Percentiles rank a stretch among this genome's conserved stretches.
These are phyloP conservation scores for Lactarius evosmus DNA, from an alignment of 768 basidiomycete species.

Conservation along the genomic window DNA sequence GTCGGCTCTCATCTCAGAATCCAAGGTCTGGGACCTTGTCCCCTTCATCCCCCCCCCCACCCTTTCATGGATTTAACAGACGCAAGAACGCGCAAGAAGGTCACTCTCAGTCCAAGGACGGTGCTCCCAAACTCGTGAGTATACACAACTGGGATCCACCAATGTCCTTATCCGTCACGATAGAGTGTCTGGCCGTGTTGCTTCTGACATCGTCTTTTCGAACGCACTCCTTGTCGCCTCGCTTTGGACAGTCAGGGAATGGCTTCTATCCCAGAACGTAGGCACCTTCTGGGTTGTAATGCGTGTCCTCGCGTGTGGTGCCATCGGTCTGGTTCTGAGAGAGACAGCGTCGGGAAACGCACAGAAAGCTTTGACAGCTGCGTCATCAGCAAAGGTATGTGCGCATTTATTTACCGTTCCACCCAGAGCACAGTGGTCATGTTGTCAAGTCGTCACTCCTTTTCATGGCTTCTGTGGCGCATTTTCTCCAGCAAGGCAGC, in stretches of 20 bases:
- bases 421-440: not conserved
- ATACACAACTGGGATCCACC: not conserved
- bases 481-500: constrained; percentile 65
- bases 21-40: constrained; percentile 2
- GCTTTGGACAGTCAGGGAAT: constrained; percentile 62
- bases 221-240: constrained; percentile 63
- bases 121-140: constrained; percentile 30
- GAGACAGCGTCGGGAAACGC: constrained; percentile 53
- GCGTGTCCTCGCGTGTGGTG: constrained; percentile 68
- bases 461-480: constrained; percentile 60
- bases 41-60: too few relatives aligned
- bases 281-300: constrained; percentile 77
- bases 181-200: constrained; percentile 22
- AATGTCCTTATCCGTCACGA: not conserved
- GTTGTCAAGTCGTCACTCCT: constrained; percentile 62
- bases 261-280: constrained; percentile 61
- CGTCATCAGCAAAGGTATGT: constrained; percentile 43
- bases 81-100: constrained; percentile 38
- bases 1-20: not conserved
- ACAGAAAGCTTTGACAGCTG: constrained; percentile 52
- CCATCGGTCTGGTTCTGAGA: constrained; percentile 61
- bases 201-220: constrained; percentile 48
- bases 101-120: constrained; percentile 33
- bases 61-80: constrained; percentile 37
- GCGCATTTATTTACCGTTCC: not conserved